Base-by-base conservation (phyloP, 495 filamentous ascomycete species). In the Tetracladium setigerum region DNA sequence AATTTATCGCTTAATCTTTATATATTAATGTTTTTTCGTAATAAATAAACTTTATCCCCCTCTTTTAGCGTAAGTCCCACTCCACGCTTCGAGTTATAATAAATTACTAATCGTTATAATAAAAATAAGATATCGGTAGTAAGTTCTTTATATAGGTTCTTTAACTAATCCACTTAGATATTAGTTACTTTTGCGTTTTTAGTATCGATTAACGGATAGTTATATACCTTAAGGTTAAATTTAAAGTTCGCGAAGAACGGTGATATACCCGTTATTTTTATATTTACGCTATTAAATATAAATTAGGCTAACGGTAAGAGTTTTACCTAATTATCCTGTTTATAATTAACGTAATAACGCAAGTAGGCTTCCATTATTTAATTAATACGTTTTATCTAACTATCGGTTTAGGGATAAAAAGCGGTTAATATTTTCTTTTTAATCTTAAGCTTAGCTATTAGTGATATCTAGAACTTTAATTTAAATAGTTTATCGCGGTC, bases 1-100 rank as follows among this genome's bases (percentile, higher is more conserved):
- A 63, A 44, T 49, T 63, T 63, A n/a, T 52, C 44, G 15, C 41
- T 63, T 46, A 31, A 31, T 57, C 48, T 17, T 50, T 52, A 51
- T 4, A 34, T 62, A 54, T 56, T 55, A 32, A 64, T 53, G 38
- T 62, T 57, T 38, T 43, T 48, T 17, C 37, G 41, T 41, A 56
- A 41, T 22, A 65, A 54, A 36, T 62, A 63, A 38, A 65, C 54
- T 55, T 60, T 54, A 50, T 54, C 48, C 41, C 43, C 36, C 39
- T 53, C 51, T 60, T 55, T 47, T 56, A 55, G 36, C 38, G 44
- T 41, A 43, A 46, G 40, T 42, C 24, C 22, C 7, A 27, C 7
- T 27, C 22, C 7, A 27, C 22, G 22, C 22, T 27, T 27, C 22
- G 22, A 27, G 56, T 50, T 39, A 53, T 49, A 15, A 56, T 60